Conservation (phyloP, 1,284 basidiomycete genomes). For the Mycosarcoma mackinlayi region DNA sequence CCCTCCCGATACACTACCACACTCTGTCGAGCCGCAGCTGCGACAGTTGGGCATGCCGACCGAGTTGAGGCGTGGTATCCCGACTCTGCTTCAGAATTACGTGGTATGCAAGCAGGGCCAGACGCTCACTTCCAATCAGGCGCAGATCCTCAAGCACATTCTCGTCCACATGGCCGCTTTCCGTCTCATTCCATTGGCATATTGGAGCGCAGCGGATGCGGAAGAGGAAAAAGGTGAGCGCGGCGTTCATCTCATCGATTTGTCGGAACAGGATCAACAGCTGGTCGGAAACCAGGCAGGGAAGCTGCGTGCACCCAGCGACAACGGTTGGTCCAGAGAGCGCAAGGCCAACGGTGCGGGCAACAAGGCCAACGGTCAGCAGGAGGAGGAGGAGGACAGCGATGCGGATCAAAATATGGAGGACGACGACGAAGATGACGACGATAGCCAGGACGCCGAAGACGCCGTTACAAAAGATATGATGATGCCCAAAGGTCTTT, state of each 20-base stretch:
- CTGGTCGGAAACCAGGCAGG: slow-evolving; percentile 45
- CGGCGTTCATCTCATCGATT: slow-evolving; percentile 48
- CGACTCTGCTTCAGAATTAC: slow-evolving; percentile 80
- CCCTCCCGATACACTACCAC: slow-evolving; percentile 80
- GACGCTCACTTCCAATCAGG: slow-evolving; percentile 76
- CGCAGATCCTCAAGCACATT: slow-evolving; percentile 67
- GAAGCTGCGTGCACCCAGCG: slow-evolving; percentile 42
- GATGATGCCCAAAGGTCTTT: slow-evolving; percentile 60
- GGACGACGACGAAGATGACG: slow-evolving; percentile 42
- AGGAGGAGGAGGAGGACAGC: slow-evolving; percentile 27
- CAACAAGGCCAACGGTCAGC: slow-evolving; percentile 15
- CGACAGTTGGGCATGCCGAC: slow-evolving; percentile 90
- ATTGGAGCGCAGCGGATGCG: slow-evolving; percentile 61
- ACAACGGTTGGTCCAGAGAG: slow-evolving; percentile 44
- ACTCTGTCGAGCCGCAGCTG: slow-evolving; percentile 95
- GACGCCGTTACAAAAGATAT: slow-evolving; percentile 53
- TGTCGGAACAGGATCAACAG: slow-evolving; percentile 49
- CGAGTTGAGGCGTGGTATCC: slow-evolving; percentile 85
- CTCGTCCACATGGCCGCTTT: slow-evolving; percentile 64
- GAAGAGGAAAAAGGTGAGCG: slow-evolving; percentile 49
- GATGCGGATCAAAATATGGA: slow-evolving; percentile 23
- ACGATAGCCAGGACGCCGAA: slow-evolving; percentile 32
- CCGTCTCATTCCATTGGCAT: slow-evolving; percentile 64
- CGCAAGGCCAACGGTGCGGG: slow-evolving; percentile 33
- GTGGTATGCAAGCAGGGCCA: slow-evolving; percentile 86